A percentile compares a stretch with the other conserved stretches of the same genome.
Evolutionary conservation across 768 basidiomycete genomes (phyloP).

Genomic region (Mycena maculata): DNA sequence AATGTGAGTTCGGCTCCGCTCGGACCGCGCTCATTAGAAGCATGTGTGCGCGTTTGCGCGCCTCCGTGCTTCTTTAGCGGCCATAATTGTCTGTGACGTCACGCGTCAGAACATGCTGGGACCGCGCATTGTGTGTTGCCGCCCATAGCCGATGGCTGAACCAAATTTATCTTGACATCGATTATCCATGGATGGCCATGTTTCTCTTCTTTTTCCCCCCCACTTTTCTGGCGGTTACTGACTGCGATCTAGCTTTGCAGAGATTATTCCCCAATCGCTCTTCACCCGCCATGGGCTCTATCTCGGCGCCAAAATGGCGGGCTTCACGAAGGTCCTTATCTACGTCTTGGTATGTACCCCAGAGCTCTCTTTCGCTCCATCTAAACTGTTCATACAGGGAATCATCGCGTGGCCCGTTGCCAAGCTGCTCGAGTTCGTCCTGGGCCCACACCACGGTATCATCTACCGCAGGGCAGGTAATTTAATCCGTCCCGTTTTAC

Average conservation of each 20-base stretch:
- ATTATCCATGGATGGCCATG: conserved; percentile 6
- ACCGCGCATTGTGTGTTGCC: conserved; percentile 14
- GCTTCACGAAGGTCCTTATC: conserved; percentile 73
- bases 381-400: conserved; percentile 56
- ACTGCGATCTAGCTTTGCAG: conserved; percentile 72
- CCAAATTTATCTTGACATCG: too few species aligned
- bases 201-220: background rate
- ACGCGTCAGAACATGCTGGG: conserved; percentile 43
- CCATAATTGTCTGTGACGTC: conserved; percentile 42
- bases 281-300: conserved; percentile 92
- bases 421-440: conserved; percentile 78
- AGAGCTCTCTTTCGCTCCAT: too few species aligned
- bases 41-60: conserved; percentile 9
- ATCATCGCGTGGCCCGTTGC: conserved; percentile 88
- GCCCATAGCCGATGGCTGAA: background rate
- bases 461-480: conserved; percentile 82
- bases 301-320: conserved; percentile 89
- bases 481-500: conserved; percentile 3
- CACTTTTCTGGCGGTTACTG: background rate
- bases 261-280: conserved; percentile 94
- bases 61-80: conserved; percentile 13
- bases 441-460: conserved; percentile 90
- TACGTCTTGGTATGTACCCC: conserved; percentile 64
- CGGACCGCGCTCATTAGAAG: conserved; percentile 24
- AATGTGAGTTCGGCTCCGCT: conserved; percentile 66